These are phyloP conservation scores for Fusarium anthophilum DNA, from an alignment of 2,329 filamentous ascomycete species.

Conservation along the genomic window DNA sequence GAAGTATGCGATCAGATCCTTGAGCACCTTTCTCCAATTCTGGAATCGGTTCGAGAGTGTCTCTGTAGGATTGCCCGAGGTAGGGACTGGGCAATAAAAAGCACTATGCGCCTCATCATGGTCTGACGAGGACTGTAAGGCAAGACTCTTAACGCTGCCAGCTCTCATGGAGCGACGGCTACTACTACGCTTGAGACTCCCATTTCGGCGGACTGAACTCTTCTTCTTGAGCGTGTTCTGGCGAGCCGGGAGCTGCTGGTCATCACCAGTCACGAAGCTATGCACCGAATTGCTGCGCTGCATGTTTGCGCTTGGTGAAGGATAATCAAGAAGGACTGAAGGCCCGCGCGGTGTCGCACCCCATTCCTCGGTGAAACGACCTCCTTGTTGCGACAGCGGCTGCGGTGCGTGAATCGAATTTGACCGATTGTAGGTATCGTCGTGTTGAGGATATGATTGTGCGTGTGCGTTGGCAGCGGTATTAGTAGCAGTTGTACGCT, in stretches of 20 bases:
- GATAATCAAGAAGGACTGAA: slow-evolving; percentile 65
- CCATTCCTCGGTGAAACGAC: slow-evolving; percentile 76
- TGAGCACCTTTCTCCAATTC: slow-evolving; percentile 96
- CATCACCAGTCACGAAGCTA: slow-evolving; percentile 61
- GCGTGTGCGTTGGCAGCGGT: slow-evolving; percentile 27
- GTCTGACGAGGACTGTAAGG: slow-evolving; percentile 73
- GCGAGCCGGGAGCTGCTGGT: slow-evolving; percentile 54
- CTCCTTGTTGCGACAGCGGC: slow-evolving; percentile 42
- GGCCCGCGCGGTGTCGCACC: slow-evolving; percentile 74
- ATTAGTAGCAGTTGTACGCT: slow-evolving; percentile 27
- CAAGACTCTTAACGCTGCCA: slow-evolving; percentile 85
- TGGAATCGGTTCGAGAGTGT: slow-evolving; percentile 88
- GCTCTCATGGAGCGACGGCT: slow-evolving; percentile 85
- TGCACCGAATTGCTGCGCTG: slow-evolving; percentile 71
- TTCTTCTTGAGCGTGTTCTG: slow-evolving; percentile 90
- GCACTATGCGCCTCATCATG: slow-evolving; percentile 80
- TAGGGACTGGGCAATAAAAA: slow-evolving; percentile 91
- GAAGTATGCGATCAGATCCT: slow-evolving; percentile 94
- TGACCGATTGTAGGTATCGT: slow-evolving; percentile 30
- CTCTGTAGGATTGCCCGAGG: slow-evolving; percentile 86
- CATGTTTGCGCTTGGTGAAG: slow-evolving; percentile 52
- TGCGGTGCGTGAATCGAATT: slow-evolving; percentile 32
- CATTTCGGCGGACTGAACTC: slow-evolving; percentile 75
- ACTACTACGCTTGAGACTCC: slow-evolving; percentile 79
- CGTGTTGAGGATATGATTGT: slow-evolving; percentile 26